These are phyloP conservation scores for Physaria fendleri DNA, from an alignment of 345 rosid genomes.

Conservation along the genomic window DNA sequence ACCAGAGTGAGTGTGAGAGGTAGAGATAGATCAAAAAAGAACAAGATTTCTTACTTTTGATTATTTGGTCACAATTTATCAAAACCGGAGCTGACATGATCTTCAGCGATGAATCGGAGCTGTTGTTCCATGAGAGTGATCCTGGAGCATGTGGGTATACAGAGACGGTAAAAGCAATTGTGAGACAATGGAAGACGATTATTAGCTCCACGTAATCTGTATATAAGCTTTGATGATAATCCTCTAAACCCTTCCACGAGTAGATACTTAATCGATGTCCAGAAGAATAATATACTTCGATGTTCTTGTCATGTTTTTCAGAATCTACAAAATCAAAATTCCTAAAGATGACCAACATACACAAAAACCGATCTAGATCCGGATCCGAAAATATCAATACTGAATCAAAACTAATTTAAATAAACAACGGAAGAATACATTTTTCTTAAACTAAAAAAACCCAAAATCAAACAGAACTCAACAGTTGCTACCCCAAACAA, in stretches of 20 bases:
- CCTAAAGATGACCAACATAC: no score
- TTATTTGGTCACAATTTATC: constrained; percentile 53
- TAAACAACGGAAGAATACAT: no score
- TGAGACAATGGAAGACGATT: constrained; percentile 76
- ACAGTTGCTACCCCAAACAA: no score
- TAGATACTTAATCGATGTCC: constrained; percentile 80
- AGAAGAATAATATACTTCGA: constrained; percentile 65
- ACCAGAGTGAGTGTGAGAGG: no score
- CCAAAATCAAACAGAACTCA: no score
- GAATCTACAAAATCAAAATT: constrained; percentile 42
- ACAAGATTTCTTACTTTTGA: neutral
- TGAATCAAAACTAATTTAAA: no score
- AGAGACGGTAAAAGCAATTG: constrained; percentile 82
- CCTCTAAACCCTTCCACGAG: constrained; percentile 92
- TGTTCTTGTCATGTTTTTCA: constrained; percentile 60
- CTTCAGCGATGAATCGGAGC: constrained; percentile 59
- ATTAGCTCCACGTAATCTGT: constrained; percentile 44
- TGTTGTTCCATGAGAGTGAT: constrained; percentile 56
- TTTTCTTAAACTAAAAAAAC: no score
- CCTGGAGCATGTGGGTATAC: constrained; percentile 66
- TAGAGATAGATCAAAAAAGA: neutral
- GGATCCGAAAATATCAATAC: no score
- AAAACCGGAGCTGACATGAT: constrained; percentile 89
- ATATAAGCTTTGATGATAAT: constrained; percentile 64
- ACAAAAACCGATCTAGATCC: no score